These are phyloP conservation scores for Plasmodium falciparum DNA, from an alignment of 169 alveolate species.

Conservation along the genomic window DNA sequence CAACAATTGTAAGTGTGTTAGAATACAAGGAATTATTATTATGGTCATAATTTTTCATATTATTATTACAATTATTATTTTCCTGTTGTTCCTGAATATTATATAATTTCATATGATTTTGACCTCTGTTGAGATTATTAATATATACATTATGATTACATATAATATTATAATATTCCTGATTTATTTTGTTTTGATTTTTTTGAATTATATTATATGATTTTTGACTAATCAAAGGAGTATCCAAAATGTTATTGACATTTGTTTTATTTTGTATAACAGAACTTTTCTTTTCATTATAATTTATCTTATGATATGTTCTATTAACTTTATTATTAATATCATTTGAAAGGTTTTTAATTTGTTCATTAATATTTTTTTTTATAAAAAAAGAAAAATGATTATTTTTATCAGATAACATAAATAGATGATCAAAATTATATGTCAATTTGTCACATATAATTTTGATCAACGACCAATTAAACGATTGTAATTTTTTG, in stretches of 20 bases:
- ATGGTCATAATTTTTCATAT: neutral
- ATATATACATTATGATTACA: neutral
- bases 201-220: neutral
- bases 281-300: neutral
- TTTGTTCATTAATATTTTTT: slow-evolving; percentile 12
- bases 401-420: slow-evolving; percentile 16
- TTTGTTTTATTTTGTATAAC: neutral
- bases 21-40: neutral
- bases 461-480: slow-evolving; percentile 33
- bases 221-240: no score
- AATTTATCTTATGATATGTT: neutral
- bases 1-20: neutral
- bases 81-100: neutral
- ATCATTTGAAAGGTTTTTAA: neutral
- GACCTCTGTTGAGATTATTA: neutral
- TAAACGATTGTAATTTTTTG: slow-evolving; percentile 7
- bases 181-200: neutral
- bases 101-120: neutral
- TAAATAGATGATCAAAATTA: slow-evolving; percentile 37
- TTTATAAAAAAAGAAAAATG: slow-evolving; percentile 14
- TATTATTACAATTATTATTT: neutral
- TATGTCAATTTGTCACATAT: slow-evolving; percentile 44
- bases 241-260: no score
- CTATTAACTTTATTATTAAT: no score
- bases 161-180: neutral